Base-by-base conservation (phyloP, 139 green algal genomes). In the Chlamydomonas sphaeroides region DNA sequence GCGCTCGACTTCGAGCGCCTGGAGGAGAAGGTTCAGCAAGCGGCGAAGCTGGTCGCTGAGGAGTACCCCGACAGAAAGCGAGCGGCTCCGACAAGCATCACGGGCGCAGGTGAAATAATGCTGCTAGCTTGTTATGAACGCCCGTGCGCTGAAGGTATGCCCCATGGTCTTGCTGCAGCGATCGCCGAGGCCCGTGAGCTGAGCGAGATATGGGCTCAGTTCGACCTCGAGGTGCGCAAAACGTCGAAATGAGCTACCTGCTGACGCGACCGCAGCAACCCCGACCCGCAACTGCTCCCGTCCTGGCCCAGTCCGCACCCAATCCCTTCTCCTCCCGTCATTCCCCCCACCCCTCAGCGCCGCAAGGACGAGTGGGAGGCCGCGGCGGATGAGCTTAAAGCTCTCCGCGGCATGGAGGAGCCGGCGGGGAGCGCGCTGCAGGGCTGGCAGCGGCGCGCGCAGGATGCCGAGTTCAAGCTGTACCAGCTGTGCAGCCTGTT, bases 401-500 rank as follows among this genome's bases (percentile, higher is more conserved):
- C 5, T 8, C 68, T 85, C 35, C n/a, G 67, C n/a, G 36, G 48
- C 35, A 35, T 33, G 39, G 78, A 79, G 25, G 71, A 75, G 25
- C 28, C 45, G 21, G 14, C 45, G 14, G 26, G 48, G 41, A 51
- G 18, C 5, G 70, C 33, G 23, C 23, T 51, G 45, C 73, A 71
- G 49, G 48, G 68, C 11, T 89, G 80, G 85, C 79, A 89, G 80
- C 71, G 83, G 5, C 59, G 85, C 3, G 85, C 85, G 18, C 81
- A 87, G 69, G 68, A 85, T 36, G 57, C 85, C 20, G 85, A 89
- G 80, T 84, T 85, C 68, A 65, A 87, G 59, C 80, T 87, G 30
- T 72, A 79, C 35, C 66, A 83, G 68, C 39, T 89, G 49, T 87
- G 65, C 75, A 69, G 53, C 66, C 45, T 36, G n/a, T 66, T 84